phyloP scores from a whole-genome alignment of 83 land plant genomes.

The Thuja plicata region DNA sequence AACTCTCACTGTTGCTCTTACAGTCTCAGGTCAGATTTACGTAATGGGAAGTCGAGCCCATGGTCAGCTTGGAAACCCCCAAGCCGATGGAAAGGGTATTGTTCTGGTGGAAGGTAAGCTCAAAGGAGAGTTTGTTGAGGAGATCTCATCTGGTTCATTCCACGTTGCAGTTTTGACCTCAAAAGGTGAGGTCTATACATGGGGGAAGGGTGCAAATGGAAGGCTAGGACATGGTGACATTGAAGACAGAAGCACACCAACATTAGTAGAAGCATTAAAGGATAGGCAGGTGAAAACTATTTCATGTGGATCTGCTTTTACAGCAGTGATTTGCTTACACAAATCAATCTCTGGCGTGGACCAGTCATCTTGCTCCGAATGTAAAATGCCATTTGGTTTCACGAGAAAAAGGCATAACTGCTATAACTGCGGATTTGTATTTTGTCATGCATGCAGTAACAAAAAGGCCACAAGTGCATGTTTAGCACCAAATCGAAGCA shows the following conservation, averaged over 20 bases:
- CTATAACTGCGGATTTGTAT: conserved; percentile 29
- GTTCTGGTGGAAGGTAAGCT: conserved; percentile 46
- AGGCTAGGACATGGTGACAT: conserved; percentile 32
- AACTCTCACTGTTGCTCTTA: conserved; percentile 61
- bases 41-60: conserved; percentile 63
- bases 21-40: conserved; percentile 48
- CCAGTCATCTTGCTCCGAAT: conserved; percentile 27
- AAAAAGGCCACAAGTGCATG: conserved; percentile 25
- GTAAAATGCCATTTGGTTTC: conserved; percentile 27
- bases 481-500: conserved; percentile 26
- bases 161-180: conserved; percentile 29
- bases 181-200: conserved; percentile 26
- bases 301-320: conserved; percentile 27
- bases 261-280: conserved; percentile 55
- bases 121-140: conserved; percentile 53
- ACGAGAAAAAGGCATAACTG: conserved; percentile 29
- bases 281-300: conserved; percentile 47
- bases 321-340: conserved; percentile 29
- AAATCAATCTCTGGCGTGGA: conserved; percentile 29
- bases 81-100: conserved; percentile 29
- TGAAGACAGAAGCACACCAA: conserved; percentile 45
- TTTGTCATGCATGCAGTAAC: conserved; percentile 29
- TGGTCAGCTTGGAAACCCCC: conserved; percentile 71
- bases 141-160: conserved; percentile 56
- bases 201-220: conserved; percentile 48